Conservation (phyloP, 2,329 filamentous ascomycete genomes). For the Aotearoamyces nothofagi region DNA sequence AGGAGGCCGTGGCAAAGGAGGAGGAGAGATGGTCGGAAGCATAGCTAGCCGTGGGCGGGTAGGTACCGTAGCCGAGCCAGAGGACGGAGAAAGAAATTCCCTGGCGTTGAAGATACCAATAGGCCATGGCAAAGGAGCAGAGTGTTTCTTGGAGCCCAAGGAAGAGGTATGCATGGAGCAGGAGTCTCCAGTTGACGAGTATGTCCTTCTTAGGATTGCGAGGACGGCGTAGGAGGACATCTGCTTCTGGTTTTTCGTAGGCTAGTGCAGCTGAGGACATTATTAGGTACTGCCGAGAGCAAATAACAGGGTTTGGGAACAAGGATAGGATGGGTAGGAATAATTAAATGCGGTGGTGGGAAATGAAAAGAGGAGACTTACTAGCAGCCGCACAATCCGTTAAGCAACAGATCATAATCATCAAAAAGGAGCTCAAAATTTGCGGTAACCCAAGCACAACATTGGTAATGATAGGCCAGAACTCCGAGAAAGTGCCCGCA, state of each 20-base stretch:
- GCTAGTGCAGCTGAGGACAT: conserved; percentile 57
- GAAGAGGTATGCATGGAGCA: conserved; percentile 56
- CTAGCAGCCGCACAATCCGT: conserved; percentile 61
- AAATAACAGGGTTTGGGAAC: no score
- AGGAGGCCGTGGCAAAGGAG: conserved; percentile 16
- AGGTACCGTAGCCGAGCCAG: conserved; percentile 52
- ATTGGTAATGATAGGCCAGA: conserved; percentile 43
- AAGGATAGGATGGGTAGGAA: no score
- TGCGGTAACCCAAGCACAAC: conserved; percentile 43
- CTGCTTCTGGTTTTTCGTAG: conserved; percentile 62
- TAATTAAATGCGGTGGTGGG: no score
- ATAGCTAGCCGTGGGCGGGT: conserved; percentile 3
- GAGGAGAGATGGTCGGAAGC: conserved; percentile 21
- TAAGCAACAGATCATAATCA: conserved; percentile 37
- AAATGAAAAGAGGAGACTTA: no score
- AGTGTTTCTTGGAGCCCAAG: conserved; percentile 47
- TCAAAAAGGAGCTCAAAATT: conserved; percentile 40
- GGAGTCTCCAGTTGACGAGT: conserved; percentile 56
- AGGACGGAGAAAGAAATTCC: conserved; percentile 47
- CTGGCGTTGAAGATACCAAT: conserved; percentile 42
- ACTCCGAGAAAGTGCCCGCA: conserved; percentile 41
- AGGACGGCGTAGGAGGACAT: conserved; percentile 53
- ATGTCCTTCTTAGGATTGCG: conserved; percentile 53
- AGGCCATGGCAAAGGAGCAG: conserved; percentile 45
- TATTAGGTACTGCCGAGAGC: no score